Conservation (phyloP, 1,284 basidiomycete species). For the Sphagnurus paluster region DNA sequence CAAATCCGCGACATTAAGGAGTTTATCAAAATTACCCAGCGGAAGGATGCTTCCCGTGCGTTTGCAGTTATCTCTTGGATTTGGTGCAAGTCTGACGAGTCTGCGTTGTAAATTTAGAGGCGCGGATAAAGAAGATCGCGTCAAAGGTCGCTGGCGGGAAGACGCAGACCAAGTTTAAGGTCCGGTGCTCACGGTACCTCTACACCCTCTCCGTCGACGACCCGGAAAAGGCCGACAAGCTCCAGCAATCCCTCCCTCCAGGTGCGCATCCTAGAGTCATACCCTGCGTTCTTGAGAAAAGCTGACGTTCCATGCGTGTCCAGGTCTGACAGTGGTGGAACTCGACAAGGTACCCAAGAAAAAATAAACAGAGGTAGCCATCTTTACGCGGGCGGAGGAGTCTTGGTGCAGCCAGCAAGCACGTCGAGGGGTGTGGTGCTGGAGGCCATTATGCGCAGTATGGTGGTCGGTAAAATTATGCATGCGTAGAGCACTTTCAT, state of each 20-base stretch:
- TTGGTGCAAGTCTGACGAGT: not conserved
- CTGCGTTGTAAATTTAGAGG: slow-evolving; percentile 58
- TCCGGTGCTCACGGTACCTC: slow-evolving; percentile 95
- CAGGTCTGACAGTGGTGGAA: slow-evolving; percentile 67
- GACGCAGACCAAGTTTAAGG: slow-evolving; percentile 97
- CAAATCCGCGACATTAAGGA: slow-evolving; percentile 99
- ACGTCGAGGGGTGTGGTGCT: slow-evolving; percentile 3
- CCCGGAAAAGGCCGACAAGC: slow-evolving; percentile 98
- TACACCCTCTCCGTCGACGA: slow-evolving; percentile 97
- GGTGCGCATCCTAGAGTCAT: slow-evolving; percentile 53
- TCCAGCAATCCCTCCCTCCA: slow-evolving; percentile 94
- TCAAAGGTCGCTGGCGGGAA: slow-evolving; percentile 71
- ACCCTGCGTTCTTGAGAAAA: not conserved
- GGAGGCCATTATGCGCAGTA: slow-evolving; percentile 8
- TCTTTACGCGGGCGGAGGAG: not conserved
- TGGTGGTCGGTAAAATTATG: slow-evolving; percentile 12
- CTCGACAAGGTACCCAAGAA: slow-evolving; percentile 64
- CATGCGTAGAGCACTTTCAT: slow-evolving; percentile 7
- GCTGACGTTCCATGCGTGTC: not conserved
- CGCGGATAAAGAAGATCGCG: slow-evolving; percentile 93
- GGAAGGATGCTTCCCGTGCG: slow-evolving; percentile 82
- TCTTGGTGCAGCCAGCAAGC: slow-evolving; percentile 1
- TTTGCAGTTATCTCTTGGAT: slow-evolving; percentile 13
- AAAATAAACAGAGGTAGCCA: slow-evolving; percentile 52
- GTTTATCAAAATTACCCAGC: slow-evolving; percentile 95